These are phyloP conservation scores for Pyrrhoderma noxium DNA, from an alignment of 1,284 basidiomycete genomes.

Conservation along the genomic window DNA sequence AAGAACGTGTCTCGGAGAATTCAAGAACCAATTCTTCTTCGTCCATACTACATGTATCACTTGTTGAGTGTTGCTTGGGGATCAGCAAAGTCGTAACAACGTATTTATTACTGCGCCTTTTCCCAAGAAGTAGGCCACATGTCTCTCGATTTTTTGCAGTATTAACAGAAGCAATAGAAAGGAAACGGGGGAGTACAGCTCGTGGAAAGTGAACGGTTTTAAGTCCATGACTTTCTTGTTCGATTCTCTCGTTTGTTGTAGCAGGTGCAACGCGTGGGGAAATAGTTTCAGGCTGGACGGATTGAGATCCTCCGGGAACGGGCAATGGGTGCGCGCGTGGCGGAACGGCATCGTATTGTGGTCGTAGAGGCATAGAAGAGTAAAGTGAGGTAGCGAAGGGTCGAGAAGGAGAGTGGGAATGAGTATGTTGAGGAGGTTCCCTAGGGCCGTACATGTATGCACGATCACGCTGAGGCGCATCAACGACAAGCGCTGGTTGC, in stretches of 20 bases:
- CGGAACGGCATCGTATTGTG: constrained; percentile 12
- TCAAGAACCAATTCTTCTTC: constrained; percentile 80
- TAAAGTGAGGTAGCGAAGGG: constrained; percentile 7
- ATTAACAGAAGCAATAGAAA: constrained; percentile 59
- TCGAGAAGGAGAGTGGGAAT: constrained; percentile 18
- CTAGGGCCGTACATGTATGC: constrained; percentile 18
- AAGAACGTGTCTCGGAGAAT: constrained; percentile 68
- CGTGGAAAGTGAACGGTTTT: constrained; percentile 61
- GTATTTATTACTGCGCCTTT: constrained; percentile 48
- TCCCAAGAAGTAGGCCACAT: constrained; percentile 58
- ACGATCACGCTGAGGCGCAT: constrained; percentile 2
- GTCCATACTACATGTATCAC: constrained; percentile 84
- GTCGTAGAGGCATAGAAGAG: constrained; percentile 20
- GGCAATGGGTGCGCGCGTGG: constrained; percentile 20
- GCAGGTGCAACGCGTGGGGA: constrained; percentile 23
- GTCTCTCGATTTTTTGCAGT: constrained; percentile 56
- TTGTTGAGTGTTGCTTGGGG: constrained; percentile 77
- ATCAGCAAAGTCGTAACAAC: constrained; percentile 72
- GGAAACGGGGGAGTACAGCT: constrained; percentile 63
- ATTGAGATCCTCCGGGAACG: constrained; percentile 16
- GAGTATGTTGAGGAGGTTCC: constrained; percentile 14
- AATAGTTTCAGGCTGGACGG: constrained; percentile 18
- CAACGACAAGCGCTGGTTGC: constrained; percentile 10
- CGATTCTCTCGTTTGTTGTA: constrained; percentile 20
- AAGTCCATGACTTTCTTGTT: constrained; percentile 33